These are phyloP conservation scores for Suillus clintonianus DNA, from an alignment of 768 basidiomycete species.

Conservation along the genomic window DNA sequence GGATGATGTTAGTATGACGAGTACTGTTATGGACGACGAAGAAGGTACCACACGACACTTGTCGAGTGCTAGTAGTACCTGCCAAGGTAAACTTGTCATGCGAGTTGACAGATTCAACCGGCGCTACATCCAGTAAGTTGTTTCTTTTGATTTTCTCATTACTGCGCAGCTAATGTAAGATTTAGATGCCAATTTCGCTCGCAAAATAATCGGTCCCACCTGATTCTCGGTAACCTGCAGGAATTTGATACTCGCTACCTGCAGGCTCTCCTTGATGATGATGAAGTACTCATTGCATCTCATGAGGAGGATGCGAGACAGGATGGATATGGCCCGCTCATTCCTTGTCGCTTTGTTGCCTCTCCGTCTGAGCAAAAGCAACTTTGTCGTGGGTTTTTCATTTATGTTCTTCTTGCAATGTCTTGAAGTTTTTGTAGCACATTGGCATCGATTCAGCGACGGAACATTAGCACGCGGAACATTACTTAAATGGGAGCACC, in stretches of 20 bases:
- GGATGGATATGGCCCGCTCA: conserved; percentile 21
- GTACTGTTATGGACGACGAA: not conserved
- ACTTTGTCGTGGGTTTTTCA: conserved; percentile 16
- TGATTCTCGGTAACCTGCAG: conserved; percentile 23
- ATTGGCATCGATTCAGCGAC: conserved; percentile 20
- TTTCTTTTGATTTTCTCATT: not conserved
- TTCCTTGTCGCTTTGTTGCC: conserved; percentile 16
- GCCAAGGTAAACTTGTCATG: conserved; percentile 9
- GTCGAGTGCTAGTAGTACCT: too few species aligned
- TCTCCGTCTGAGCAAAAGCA: conserved; percentile 17
- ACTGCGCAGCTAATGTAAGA: not conserved
- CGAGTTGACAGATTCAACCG: not conserved
- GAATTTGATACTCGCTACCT: conserved; percentile 18
- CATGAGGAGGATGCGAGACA: conserved; percentile 8
- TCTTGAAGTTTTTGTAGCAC: conserved; percentile 5
- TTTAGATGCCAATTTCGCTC: conserved; percentile 11
- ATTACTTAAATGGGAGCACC: conserved; percentile 3
- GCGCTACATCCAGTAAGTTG: conserved; percentile 9
- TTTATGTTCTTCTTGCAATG: not conserved
- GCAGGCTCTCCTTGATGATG: conserved; percentile 14
- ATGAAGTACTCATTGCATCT: not conserved
- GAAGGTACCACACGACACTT: not conserved
- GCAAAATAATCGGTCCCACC: conserved; percentile 20
- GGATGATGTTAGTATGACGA: not conserved
- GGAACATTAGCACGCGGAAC: conserved; percentile 14